These are phyloP conservation scores for Cyclotella choctawhatcheeana DNA, from an alignment of 108 stramenopile species.

Conservation along the genomic window DNA sequence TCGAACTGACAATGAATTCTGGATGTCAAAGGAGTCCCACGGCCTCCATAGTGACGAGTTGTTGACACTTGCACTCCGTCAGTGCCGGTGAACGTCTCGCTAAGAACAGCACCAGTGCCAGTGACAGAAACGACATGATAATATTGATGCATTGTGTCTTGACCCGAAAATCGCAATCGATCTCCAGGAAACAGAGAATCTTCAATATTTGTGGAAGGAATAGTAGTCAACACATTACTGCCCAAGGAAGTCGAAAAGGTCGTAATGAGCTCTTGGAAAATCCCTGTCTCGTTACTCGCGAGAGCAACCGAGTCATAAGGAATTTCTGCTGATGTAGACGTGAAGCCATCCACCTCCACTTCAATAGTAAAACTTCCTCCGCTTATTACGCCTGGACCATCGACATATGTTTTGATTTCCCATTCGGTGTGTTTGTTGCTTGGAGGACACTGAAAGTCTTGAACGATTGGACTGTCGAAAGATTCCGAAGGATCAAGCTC, in stretches of 20 bases:
- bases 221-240: slow-evolving; percentile 32
- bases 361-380: slow-evolving; percentile 66
- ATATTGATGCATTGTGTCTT: slow-evolving; percentile 42
- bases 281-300: slow-evolving; percentile 65
- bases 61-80: slow-evolving; percentile 41
- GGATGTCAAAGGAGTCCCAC: slow-evolving; percentile 54
- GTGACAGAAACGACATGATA: slow-evolving; percentile 52
- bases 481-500: slow-evolving; percentile 78
- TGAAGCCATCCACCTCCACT: slow-evolving; percentile 55
- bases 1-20: slow-evolving; percentile 54
- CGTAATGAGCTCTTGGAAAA: slow-evolving; percentile 32
- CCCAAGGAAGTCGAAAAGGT: slow-evolving; percentile 30
- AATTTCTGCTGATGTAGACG: slow-evolving; percentile 60
- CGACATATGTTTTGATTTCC: slow-evolving; percentile 53
- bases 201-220: slow-evolving; percentile 45
- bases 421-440: slow-evolving; percentile 67
- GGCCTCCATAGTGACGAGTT: slow-evolving; percentile 60
- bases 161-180: slow-evolving; percentile 52
- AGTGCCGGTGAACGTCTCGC: slow-evolving; percentile 32
- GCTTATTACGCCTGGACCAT: slow-evolving; percentile 37
- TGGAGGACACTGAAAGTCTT: slow-evolving; percentile 72
- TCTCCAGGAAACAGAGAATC: slow-evolving; percentile 58
- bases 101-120: slow-evolving; percentile 37
- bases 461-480: slow-evolving; percentile 76
- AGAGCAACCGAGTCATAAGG: slow-evolving; percentile 82